Evolutionary conservation across 2,329 filamentous ascomycete genomes (phyloP), one percentile per base, ranked within the genome.

Genomic region (Pseudocercospora pini-densiflorae): DNA sequence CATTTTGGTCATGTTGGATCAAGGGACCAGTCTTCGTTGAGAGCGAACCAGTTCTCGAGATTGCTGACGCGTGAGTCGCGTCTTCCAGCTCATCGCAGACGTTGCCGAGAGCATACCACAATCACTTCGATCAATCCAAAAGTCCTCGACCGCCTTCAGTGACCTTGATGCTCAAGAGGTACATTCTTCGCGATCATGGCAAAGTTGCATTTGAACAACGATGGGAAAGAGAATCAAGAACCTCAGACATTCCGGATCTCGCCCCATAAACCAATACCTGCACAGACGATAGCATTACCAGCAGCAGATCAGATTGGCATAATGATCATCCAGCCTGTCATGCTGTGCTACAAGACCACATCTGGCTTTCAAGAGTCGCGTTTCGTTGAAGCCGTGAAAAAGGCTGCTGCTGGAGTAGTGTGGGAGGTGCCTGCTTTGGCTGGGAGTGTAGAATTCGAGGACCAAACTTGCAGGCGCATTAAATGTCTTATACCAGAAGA

Each of bases 281-380:
- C 62, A 21, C 64, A 69, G 27, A 67, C 62, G 6, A 67, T 66
- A 14, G 40, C 45, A 21, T 36, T 69, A 19, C 67, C 67, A 21
- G 45, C 67, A 33, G 33, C 53, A 33, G 67, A 69, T 53, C 67
- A 69, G 24, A 63, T 69, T 47, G 67, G 64, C 14, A 54, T 67
- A 0, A 60, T 55, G 5, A 43, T 65, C 45, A 58, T 69, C 3
- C 58, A 62, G 24, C 64, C 67, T 36, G 29, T 54, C 12, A 31
- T 65, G 29, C 19, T 65, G 57, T 69, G 67, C 64, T 69, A 65
- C 49, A 53, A 45, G 29, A 64, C 60, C 2, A 62, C 59, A 2
- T 29, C 29, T 9, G 45, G 60, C 16, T 67, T 60, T 31, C 9
- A 57, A 14, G 62, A 67, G 47, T 21, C 23, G 3, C 16, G 16